Evolutionary conservation across 768 basidiomycete genomes (phyloP).

Genomic region (Pholiota microspora): DNA sequence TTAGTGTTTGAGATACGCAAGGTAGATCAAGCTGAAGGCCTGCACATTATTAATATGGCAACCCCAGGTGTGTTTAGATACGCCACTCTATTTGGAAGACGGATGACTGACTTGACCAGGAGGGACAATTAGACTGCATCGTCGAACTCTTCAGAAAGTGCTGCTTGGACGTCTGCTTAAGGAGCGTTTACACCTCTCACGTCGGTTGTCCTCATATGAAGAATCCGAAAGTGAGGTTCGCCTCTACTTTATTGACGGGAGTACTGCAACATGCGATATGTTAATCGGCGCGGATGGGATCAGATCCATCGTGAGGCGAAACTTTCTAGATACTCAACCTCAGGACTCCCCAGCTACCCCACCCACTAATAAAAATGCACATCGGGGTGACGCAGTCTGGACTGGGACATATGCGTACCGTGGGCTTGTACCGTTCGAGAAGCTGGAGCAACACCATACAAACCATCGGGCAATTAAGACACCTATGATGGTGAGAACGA

Average conservation of each 20-base stretch:
- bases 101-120: neutral
- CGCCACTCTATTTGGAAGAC: neutral
- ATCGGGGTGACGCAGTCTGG: neutral
- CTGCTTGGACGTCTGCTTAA: neutral
- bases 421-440: slow-evolving; percentile 1
- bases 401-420: slow-evolving; percentile 3
- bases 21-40: slow-evolving; percentile 2
- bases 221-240: neutral
- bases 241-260: neutral
- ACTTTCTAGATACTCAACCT: neutral
- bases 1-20: slow-evolving; percentile 6
- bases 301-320: neutral
- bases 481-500: neutral
- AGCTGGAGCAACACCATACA: neutral
- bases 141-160: neutral
- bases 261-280: slow-evolving; percentile 1
- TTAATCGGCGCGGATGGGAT: slow-evolving; percentile 5
- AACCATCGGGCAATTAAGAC: slow-evolving; percentile 4
- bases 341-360: neutral
- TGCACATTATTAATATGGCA: neutral
- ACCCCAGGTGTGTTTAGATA: neutral
- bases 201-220: neutral
- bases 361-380: neutral
- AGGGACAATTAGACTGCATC: slow-evolving; percentile 2
- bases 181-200: neutral